Evolutionary conservation across 495 filamentous ascomycete species (phyloP).

Genomic region (Xylaria venustula): DNA sequence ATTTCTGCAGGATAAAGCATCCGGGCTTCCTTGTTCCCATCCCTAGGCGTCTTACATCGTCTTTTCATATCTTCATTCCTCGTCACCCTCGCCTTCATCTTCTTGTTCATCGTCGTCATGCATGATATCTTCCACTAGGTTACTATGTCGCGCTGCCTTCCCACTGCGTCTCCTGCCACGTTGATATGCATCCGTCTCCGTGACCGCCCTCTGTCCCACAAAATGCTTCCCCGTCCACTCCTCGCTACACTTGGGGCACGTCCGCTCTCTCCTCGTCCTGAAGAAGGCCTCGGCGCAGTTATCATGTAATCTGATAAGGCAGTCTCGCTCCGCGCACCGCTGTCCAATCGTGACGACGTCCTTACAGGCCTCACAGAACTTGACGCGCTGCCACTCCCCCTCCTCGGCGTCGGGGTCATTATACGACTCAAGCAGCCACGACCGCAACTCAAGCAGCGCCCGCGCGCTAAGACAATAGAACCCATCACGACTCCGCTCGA

Average conservation of each 20-base stretch:
- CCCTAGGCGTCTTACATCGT: background rate
- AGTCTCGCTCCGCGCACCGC: conserved; percentile 70
- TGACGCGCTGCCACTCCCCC: conserved; percentile 66
- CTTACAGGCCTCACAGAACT: conserved; percentile 84
- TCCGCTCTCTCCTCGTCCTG: conserved; percentile 53
- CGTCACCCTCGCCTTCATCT: conserved; percentile 24
- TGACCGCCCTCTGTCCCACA: conserved; percentile 79
- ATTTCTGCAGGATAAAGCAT: background rate
- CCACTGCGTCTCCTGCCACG: conserved; percentile 35
- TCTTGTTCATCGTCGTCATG: conserved; percentile 23
- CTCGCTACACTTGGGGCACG: conserved; percentile 71
- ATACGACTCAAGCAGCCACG: conserved; percentile 80
- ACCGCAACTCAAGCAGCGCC: conserved; percentile 78
- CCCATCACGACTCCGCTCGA: conserved; percentile 66
- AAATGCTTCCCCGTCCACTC: conserved; percentile 72
- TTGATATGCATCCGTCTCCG: conserved; percentile 46
- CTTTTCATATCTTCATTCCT: background rate
- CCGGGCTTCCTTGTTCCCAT: background rate
- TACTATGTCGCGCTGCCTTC: conserved; percentile 26
- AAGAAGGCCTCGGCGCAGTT: conserved; percentile 74
- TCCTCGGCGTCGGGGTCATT: conserved; percentile 65
- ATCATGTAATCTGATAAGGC: conserved; percentile 71
- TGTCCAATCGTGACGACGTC: conserved; percentile 89
- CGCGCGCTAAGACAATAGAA: conserved; percentile 76
- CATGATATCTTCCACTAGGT: conserved; percentile 26